A percentile compares a stretch with the other conserved stretches of the same genome.
These are phyloP conservation scores for Bruguiera parviflora DNA, from an alignment of 345 rosid genomes.

Conservation along the genomic window DNA sequence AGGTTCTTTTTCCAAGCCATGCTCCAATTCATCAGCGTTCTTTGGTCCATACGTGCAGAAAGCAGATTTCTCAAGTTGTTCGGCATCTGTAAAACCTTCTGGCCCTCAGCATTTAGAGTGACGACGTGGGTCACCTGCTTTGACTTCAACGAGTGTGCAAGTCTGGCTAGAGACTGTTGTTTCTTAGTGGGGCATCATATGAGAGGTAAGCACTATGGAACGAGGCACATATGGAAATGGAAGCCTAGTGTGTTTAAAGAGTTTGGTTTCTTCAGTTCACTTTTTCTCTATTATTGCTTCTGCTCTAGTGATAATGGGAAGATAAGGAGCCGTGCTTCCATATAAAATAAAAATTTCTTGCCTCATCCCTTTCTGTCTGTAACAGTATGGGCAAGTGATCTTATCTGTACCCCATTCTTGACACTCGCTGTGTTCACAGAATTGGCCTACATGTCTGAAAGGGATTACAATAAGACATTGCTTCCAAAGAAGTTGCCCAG, in stretches of 20 bases:
- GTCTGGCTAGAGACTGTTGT: conserved; percentile 25
- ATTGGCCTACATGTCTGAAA: neutral
- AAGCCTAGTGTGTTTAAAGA: conserved; percentile 32
- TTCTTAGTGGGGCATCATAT: conserved; percentile 21
- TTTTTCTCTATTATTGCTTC: neutral
- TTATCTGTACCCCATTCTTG: neutral
- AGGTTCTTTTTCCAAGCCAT: conserved; percentile 17
- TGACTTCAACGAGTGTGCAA: conserved; percentile 25
- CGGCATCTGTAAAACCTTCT: conserved; percentile 12
- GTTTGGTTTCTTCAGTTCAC: neutral
- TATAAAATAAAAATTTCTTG: conserved; percentile 28
- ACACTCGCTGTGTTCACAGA: neutral
- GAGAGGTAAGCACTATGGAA: conserved; percentile 28
- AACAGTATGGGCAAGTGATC: neutral
- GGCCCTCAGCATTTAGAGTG: conserved; percentile 26
- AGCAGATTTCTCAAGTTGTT: conserved; percentile 18
- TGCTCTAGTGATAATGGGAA: neutral
- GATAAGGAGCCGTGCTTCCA: conserved; percentile 24
- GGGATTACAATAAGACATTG: neutral
- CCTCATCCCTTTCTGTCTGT: conserved; percentile 4
- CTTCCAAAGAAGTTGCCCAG: too few species aligned
- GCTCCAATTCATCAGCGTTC: conserved; percentile 8
- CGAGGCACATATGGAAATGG: conserved; percentile 47
- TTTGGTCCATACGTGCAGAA: conserved; percentile 7
- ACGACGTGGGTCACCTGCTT: conserved; percentile 37